Evolutionary conservation across 2,329 filamentous ascomycete species (phyloP).

Genomic region (Alternaria burnsii): DNA sequence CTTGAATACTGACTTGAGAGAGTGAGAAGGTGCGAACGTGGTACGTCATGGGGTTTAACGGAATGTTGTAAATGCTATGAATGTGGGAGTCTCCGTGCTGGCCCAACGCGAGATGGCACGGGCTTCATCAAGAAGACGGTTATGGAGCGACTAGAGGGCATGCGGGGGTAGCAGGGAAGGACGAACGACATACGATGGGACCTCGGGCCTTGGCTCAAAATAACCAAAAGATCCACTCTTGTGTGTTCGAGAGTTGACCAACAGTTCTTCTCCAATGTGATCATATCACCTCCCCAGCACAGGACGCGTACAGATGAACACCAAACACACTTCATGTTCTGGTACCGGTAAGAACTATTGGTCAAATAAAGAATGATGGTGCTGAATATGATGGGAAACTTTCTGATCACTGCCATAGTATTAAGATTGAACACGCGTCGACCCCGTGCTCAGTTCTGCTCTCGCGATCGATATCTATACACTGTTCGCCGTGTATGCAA

Average conservation of each 20-base stretch:
- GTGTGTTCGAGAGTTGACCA: too few relatives aligned
- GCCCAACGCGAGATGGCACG: neutral
- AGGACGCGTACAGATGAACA: too few relatives aligned
- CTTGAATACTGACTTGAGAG: conserved; percentile 2
- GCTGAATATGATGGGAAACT: neutral
- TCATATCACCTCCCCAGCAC: too few relatives aligned
- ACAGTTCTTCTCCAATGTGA: too few relatives aligned
- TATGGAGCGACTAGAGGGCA: neutral
- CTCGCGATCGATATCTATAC: neutral
- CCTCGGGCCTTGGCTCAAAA: neutral
- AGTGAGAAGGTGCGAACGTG: neutral
- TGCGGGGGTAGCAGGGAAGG: neutral
- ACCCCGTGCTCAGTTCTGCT: neutral
- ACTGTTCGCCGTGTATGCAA: neutral
- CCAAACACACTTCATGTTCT: too few relatives aligned
- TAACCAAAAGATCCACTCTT: neutral
- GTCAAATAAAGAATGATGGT: neutral
- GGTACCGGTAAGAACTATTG: neutral
- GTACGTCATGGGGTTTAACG: neutral
- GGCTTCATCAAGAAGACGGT: neutral
- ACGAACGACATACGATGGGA: neutral
- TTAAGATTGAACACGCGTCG: neutral
- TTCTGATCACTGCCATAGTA: neutral
- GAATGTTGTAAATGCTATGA: neutral
- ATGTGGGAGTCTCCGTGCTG: neutral